A percentile compares a stretch with the other conserved stretches of the same genome.
Evolutionary conservation across 2,329 filamentous ascomycete genomes (phyloP).

Genomic region (Ciborinia camelliae): DNA sequence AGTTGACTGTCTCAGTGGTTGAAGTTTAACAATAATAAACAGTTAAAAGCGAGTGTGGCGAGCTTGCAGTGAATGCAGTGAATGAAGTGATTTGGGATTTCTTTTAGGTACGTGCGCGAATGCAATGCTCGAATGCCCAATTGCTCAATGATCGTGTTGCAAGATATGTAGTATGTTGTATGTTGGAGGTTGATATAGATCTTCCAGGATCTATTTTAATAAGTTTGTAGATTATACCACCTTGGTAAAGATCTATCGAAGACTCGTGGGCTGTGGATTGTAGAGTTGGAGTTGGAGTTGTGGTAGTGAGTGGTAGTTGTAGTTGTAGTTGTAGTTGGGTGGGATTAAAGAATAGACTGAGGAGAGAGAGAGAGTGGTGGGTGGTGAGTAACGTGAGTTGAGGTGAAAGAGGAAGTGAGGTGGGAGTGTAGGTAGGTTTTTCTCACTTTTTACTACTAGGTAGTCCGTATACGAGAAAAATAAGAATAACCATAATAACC

Average conservation of each 20-base stretch:
- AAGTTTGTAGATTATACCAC: neutral
- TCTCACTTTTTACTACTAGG: too few species aligned
- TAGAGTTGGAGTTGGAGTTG: neutral
- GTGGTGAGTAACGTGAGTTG: neutral
- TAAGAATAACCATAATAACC: too few species aligned
- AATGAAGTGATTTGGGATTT: neutral
- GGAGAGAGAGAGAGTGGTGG: neutral
- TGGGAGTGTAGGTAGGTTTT: neutral
- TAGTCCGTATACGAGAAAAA: neutral
- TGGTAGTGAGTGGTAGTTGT: too few species aligned
- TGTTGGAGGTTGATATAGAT: conserved; percentile 7
- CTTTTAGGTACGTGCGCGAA: neutral
- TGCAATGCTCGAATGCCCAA: conserved; percentile 18
- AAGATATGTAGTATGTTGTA: neutral
- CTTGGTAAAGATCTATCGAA: conserved; percentile 2
- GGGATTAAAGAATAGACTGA: neutral
- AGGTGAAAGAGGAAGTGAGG: neutral
- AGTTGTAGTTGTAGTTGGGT: too few species aligned
- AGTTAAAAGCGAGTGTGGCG: neutral
- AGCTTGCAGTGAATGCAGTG: neutral
- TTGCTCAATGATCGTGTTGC: conserved; percentile 12
- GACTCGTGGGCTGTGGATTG: neutral
- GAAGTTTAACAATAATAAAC: neutral
- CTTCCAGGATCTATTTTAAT: conserved; percentile 18
- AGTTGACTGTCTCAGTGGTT: neutral